Evolutionary conservation across 257 asterid genomes (phyloP).

Genomic region (Primulina eburnea): DNA sequence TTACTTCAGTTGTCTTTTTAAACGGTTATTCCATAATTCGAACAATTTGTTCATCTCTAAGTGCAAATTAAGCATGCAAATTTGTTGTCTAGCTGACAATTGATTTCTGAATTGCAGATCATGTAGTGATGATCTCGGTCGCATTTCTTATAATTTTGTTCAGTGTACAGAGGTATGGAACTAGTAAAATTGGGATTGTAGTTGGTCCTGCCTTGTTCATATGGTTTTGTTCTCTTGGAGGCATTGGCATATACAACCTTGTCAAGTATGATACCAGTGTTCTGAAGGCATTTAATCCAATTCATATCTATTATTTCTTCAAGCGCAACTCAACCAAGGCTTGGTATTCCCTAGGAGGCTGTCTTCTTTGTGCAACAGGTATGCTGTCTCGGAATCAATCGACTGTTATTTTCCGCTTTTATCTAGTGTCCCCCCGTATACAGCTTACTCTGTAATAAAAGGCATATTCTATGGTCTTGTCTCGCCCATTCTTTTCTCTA

Average conservation of each 20-base stretch:
- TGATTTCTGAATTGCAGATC: constrained; percentile 71
- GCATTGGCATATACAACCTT: constrained; percentile 92
- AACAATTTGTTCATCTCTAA: background rate
- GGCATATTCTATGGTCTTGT: constrained; percentile 6
- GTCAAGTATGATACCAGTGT: constrained; percentile 73
- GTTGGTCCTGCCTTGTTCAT: constrained; percentile 96
- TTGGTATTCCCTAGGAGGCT: constrained; percentile 96
- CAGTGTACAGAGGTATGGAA: constrained; percentile 93
- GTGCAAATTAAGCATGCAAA: constrained; percentile 20
- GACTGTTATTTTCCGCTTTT: constrained; percentile 5
- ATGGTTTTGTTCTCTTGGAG: constrained; percentile 96
- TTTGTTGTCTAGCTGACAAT: constrained; percentile 19
- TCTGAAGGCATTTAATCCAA: constrained; percentile 81
- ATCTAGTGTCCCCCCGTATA: background rate
- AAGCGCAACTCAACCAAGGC: constrained; percentile 74
- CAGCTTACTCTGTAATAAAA: constrained; percentile 20
- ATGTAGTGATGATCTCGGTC: constrained; percentile 85
- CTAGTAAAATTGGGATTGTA: constrained; percentile 92
- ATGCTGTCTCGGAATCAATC: constrained; percentile 14
- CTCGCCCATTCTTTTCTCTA: background rate
- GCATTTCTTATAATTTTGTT: constrained; percentile 81
- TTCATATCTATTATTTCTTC: constrained; percentile 85
- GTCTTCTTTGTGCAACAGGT: constrained; percentile 97
- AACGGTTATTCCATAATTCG: background rate
- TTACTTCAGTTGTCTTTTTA: background rate